Evolutionary conservation across 345 rosid genomes (phyloP).

Genomic region (Mallotus nudiflorus): DNA sequence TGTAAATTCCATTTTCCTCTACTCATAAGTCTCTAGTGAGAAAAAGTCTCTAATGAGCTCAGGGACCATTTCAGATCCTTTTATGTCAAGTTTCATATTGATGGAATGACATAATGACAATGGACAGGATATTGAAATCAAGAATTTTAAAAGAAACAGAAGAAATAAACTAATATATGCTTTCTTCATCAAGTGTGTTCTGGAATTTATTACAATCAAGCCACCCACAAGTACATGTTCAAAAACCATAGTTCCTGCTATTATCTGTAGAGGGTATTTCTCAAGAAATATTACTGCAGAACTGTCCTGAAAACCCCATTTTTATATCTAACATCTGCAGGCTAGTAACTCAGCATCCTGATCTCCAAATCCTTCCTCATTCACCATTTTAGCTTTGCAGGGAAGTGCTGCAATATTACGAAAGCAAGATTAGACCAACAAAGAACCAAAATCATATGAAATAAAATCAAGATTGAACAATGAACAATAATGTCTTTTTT

Average conservation of each 20-base stretch:
- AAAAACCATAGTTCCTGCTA: not conserved
- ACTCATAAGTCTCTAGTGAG: too few species aligned
- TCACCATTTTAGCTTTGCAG: constrained; percentile 46
- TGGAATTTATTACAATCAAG: not conserved
- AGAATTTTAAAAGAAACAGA: not conserved
- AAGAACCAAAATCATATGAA: not conserved
- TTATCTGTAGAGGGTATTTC: not conserved
- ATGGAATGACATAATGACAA: too few species aligned
- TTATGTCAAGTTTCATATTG: too few species aligned
- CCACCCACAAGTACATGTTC: not conserved
- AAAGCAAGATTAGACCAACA: not conserved
- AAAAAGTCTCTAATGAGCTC: not conserved
- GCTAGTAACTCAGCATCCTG: not conserved
- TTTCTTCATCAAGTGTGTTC: not conserved
- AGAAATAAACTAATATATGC: too few species aligned
- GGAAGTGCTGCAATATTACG: constrained; percentile 38
- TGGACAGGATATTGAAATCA: not conserved
- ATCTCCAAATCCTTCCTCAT: not conserved
- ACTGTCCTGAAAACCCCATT: too few species aligned
- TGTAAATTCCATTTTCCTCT: too few species aligned
- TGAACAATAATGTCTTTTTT: too few species aligned
- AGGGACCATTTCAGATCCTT: not conserved
- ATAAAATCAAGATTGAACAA: not conserved
- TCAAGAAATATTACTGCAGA: too few species aligned
- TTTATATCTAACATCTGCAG: not conserved